Evolutionary conservation across 1,139 yeast species (phyloP).

Genomic region (Pichia sp.): DNA sequence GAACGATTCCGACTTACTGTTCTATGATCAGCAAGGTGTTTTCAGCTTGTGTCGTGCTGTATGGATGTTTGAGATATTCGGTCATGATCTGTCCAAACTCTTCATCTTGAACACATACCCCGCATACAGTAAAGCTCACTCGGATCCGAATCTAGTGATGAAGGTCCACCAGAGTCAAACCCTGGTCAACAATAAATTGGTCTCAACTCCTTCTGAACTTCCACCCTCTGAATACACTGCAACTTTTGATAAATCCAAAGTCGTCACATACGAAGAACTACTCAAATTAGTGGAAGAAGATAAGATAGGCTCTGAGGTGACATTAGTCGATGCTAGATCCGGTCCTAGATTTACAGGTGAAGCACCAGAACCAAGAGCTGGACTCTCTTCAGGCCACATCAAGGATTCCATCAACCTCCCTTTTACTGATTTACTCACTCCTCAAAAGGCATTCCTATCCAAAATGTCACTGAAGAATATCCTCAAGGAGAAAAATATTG

Average conservation of each 20-base stretch:
- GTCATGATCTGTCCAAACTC: conserved; percentile 53
- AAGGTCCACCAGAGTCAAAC: conserved; percentile 23
- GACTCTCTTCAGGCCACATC: conserved; percentile 81
- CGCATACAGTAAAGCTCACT: conserved; percentile 33
- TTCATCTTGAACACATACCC: conserved; percentile 64
- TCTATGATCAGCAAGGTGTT: conserved; percentile 82
- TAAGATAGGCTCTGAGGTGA: conserved; percentile 40
- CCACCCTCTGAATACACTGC: conserved; percentile 32
- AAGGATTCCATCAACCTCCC: conserved; percentile 81
- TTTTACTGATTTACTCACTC: conserved; percentile 50
- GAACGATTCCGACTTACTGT: conserved; percentile 55
- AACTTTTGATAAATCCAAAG: conserved; percentile 38
- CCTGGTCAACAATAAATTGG: conserved; percentile 18
- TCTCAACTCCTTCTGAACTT: conserved; percentile 21
- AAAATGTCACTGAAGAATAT: conserved; percentile 37
- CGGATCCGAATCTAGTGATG: conserved; percentile 25
- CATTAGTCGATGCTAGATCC: conserved; percentile 77
- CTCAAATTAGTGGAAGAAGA: conserved; percentile 45
- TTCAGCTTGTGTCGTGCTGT: conserved; percentile 88
- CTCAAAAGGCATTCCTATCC: conserved; percentile 44
- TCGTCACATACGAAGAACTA: conserved; percentile 60
- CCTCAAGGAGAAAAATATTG: conserved; percentile 36
- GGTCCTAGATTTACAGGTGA: conserved; percentile 66
- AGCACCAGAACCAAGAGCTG: conserved; percentile 84
- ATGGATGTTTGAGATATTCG: conserved; percentile 78